A percentile compares a stretch with the other conserved stretches of the same genome.
phyloP scores from a whole-genome alignment of 345 rosid species.

The Moringa oleifera region DNA sequence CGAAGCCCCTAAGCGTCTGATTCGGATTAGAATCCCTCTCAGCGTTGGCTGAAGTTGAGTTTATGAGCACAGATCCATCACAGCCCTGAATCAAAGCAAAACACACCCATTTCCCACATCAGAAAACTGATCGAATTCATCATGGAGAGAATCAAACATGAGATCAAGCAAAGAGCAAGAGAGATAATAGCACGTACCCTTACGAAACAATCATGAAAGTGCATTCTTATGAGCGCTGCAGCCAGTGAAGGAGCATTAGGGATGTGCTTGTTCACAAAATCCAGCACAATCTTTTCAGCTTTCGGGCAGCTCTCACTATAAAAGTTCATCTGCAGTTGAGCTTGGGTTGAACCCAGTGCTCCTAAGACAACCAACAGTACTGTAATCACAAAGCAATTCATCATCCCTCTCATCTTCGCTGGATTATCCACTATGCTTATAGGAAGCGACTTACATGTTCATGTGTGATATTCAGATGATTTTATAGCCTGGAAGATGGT shows the following conservation, averaged over 20 bases:
- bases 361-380: slow-evolving; percentile 22
- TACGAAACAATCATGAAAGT: slow-evolving; percentile 89
- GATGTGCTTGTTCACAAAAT: slow-evolving; percentile 49
- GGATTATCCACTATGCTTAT: too few species aligned
- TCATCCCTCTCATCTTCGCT: background rate
- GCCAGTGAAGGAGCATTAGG: slow-evolving; percentile 70
- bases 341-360: slow-evolving; percentile 29
- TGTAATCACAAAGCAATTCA: slow-evolving; percentile 11
- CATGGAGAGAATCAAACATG: background rate
- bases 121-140: too few species aligned
- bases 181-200: slow-evolving; percentile 29
- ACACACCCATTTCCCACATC: too few species aligned
- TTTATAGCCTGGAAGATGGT: too few species aligned
- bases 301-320: slow-evolving; percentile 65
- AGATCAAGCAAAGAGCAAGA: background rate
- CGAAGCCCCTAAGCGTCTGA: slow-evolving; percentile 59
- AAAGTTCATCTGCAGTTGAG: slow-evolving; percentile 54
- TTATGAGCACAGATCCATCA: slow-evolving; percentile 78
- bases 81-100: too few species aligned
- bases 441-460: too few species aligned
- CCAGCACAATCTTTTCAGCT: slow-evolving; percentile 64
- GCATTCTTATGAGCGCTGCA: slow-evolving; percentile 74
- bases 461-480: too few species aligned
- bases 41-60: slow-evolving; percentile 53
- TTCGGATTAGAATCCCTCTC: slow-evolving; percentile 68